Percentiles rank a stretch among this genome's conserved stretches.
Evolutionary conservation across 768 basidiomycete genomes (phyloP).

Genomic region (Tylopilus subfusipes): DNA sequence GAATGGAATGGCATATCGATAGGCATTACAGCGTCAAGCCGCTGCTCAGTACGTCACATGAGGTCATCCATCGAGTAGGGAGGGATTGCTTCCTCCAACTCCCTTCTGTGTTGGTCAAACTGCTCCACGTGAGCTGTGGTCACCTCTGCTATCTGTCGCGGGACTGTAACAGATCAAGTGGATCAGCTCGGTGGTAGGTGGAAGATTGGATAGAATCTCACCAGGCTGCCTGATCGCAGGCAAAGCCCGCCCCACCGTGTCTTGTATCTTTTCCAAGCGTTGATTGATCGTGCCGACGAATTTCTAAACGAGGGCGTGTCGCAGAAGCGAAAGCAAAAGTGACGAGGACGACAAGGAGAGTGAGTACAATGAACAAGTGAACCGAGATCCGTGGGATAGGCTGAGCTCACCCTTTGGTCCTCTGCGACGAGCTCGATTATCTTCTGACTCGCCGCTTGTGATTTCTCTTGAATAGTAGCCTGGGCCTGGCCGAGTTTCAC

Average conservation of each 20-base stretch:
- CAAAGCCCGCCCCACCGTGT: conserved; percentile 7
- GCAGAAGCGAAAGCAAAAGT: neutral
- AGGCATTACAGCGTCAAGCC: too few relatives aligned
- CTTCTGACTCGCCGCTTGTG: conserved; percentile 9
- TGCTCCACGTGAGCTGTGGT: conserved; percentile 12
- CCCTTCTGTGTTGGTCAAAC: conserved; percentile 1
- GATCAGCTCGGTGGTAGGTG: neutral
- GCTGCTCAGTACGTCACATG: neutral
- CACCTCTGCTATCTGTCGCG: conserved; percentile 9
- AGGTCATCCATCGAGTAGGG: conserved; percentile 11
- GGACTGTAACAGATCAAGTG: conserved; percentile 2
- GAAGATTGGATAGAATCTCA: neutral
- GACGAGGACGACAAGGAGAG: neutral
- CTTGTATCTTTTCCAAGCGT: conserved; percentile 14
- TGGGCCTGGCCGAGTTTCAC: conserved; percentile 13
- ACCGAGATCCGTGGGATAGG: neutral
- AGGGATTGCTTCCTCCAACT: neutral
- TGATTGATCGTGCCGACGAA: conserved; percentile 10
- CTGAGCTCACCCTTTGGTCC: conserved; percentile 11
- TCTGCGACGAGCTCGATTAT: conserved; percentile 15
- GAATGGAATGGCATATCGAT: too few relatives aligned
- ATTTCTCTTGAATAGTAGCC: conserved; percentile 17
- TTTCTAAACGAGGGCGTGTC: conserved; percentile 2
- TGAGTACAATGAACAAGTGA: neutral
- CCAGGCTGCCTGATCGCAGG: conserved; percentile 7